A percentile compares a stretch with the other conserved stretches of the same genome.
Evolutionary conservation across 208 protist genomes (phyloP).

Genomic region (Trypanosoma rangeli): DNA sequence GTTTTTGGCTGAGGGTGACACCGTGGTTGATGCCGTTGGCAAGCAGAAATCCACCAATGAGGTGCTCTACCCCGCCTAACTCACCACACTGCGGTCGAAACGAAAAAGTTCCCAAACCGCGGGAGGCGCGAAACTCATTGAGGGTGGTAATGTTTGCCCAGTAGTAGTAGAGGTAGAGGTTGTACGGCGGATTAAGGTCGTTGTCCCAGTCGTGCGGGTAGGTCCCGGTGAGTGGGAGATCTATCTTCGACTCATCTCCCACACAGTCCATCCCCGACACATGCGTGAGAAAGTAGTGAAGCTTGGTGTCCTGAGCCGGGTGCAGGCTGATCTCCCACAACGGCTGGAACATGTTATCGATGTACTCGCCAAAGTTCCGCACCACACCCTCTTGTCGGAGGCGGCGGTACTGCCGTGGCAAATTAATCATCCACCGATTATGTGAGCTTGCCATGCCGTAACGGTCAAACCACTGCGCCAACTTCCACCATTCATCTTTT

Average conservation of each 20-base stretch:
- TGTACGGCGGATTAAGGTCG: slow-evolving; percentile 97
- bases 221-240: slow-evolving; percentile 74
- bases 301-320: slow-evolving; percentile 92
- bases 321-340: slow-evolving; percentile 97
- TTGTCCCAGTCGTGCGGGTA: slow-evolving; percentile 92
- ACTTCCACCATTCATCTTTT: slow-evolving; percentile 92
- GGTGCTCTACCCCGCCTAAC: slow-evolving; percentile 88
- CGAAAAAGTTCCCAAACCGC: slow-evolving; percentile 81
- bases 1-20: slow-evolving; percentile 93
- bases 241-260: slow-evolving; percentile 96
- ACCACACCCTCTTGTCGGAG: slow-evolving; percentile 79
- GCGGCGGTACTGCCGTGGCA: slow-evolving; percentile 91
- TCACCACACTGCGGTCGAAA: slow-evolving; percentile 98
- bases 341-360: slow-evolving; percentile 97
- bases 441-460: slow-evolving; percentile 96
- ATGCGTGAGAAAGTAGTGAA: slow-evolving; percentile 96
- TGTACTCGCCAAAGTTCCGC: slow-evolving; percentile 93
- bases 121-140: slow-evolving; percentile 93
- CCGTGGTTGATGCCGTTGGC: slow-evolving; percentile 97
- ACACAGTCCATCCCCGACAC: slow-evolving; percentile 96
- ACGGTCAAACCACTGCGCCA: slow-evolving; percentile 95
- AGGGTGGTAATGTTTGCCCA: slow-evolving; percentile 98
- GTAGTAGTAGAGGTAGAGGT: slow-evolving; percentile 98
- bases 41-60: slow-evolving; percentile 94
- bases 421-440: slow-evolving; percentile 96